Evolutionary conservation across 73 alveolate species (phyloP).

Genomic region (Urostyla sp.): DNA sequence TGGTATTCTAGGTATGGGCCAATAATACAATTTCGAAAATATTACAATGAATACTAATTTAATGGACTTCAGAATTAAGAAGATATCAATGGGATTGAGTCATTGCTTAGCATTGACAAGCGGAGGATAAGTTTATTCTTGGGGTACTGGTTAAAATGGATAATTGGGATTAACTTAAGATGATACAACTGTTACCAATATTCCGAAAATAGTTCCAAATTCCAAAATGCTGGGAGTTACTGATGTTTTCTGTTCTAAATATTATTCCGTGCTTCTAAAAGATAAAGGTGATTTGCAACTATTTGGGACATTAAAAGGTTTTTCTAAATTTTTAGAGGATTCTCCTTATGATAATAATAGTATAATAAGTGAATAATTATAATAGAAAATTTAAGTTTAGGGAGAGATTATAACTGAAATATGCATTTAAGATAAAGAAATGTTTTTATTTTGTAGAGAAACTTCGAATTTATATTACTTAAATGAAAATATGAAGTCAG

Average conservation of each 20-base stretch:
- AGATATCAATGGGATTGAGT: constrained; percentile 17
- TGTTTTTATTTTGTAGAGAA: constrained; percentile 6
- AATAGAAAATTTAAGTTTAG: background rate
- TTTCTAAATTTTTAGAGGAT: constrained; percentile 31
- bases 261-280: constrained; percentile 2
- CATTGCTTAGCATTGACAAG: constrained; percentile 42
- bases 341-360: constrained; percentile 4
- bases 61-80: constrained; percentile 9
- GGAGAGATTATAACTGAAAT: constrained; percentile 15
- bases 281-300: background rate
- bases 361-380: background rate
- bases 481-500: constrained; percentile 29
- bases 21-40: background rate
- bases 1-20: constrained; percentile 23
- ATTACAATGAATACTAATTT: constrained; percentile 3
- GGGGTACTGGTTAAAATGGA: constrained; percentile 49
- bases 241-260: constrained; percentile 3
- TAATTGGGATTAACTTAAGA: constrained; percentile 16
- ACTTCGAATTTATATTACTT: constrained; percentile 1
- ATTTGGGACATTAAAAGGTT: constrained; percentile 41
- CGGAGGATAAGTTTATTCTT: constrained; percentile 33
- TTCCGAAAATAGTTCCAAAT: constrained; percentile 19
- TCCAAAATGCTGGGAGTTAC: constrained; percentile 4
- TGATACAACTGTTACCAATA: constrained; percentile 28
- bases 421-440: background rate